Evolutionary conservation across 1,284 basidiomycete genomes (phyloP), one percentile per base, ranked within the genome.

Genomic region (Trametes hirsuta): DNA sequence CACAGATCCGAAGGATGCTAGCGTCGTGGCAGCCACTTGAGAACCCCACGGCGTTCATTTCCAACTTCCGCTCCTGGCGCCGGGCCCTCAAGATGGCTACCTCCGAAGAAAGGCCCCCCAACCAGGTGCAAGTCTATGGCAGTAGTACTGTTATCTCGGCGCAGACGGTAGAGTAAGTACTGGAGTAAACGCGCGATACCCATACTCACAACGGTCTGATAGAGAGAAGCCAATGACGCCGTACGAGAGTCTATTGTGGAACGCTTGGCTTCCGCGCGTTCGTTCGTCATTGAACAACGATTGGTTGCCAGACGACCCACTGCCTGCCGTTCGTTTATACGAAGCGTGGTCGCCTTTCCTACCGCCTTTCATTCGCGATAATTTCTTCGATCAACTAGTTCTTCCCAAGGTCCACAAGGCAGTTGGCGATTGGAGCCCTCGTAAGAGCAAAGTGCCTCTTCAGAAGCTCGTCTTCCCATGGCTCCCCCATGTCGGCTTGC

Each of bases 211-310:
- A n/a, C n/a, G 1, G 18, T 10, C 48, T 57, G 6, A 57, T 63
- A 83, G 84, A 47, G 84, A 87, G 62, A 79, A 78, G 63, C 80
- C 80, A 0, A 99, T 99, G 97, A 95, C 95, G 5, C 90, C 97
- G 0, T 99, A 93, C 74, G 97, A 99, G 73, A 92, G 90, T 58
- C 79, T 99, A 21, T 77, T 99, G 15, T 99, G 97, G 96, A 92
- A 91, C 63, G 80, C 91, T 6, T 99, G 96, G 97, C 79, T 99
- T 24, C 97, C 97, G 0, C 91, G 86, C 74, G 88, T 99, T n/a
- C 88, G 97, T 34, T 91, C 92, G 0, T 82, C 86, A 9, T 86
- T 97, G 74, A 97, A 97, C 74, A 98, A 98, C 74, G 88, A 94
- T 21, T 99, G 97, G 97, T 81, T 85, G 15, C 86, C 95, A 0